A percentile compares a stretch with the other conserved stretches of the same genome.
Evolutionary conservation across 345 rosid species (phyloP).

Genomic region (Hypericum androsaemum): DNA sequence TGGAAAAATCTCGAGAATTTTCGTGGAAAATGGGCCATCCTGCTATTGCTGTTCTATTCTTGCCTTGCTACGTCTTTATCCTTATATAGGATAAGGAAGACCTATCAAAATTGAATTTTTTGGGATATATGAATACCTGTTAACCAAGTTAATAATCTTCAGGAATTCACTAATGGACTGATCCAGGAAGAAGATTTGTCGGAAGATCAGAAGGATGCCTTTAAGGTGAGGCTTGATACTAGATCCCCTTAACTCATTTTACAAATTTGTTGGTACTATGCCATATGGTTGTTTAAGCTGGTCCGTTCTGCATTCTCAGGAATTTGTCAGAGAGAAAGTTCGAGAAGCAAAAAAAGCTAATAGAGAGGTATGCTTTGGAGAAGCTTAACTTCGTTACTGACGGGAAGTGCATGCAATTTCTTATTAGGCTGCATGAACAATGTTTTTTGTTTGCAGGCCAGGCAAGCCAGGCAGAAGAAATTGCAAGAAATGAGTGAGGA

Average conservation of each 20-base stretch:
- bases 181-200: slow-evolving; percentile 53
- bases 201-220: slow-evolving; percentile 74
- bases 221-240: slow-evolving; percentile 38
- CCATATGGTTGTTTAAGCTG: background rate
- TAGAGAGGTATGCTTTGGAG: slow-evolving; percentile 43
- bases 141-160: slow-evolving; percentile 8
- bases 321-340: slow-evolving; percentile 66
- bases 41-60: too few species aligned
- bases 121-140: too few species aligned
- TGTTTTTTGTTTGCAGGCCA: slow-evolving; percentile 43
- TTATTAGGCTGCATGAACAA: background rate
- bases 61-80: too few species aligned
- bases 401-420: background rate
- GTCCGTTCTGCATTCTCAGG: slow-evolving; percentile 31
- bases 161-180: slow-evolving; percentile 66
- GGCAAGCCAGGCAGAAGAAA: slow-evolving; percentile 71
- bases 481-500: slow-evolving; percentile 80
- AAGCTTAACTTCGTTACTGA: background rate
- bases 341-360: slow-evolving; percentile 83
- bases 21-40: too few species aligned
- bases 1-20: too few species aligned
- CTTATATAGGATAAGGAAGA: too few species aligned
- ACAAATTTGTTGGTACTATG: background rate
- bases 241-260: slow-evolving; percentile 7
- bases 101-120: too few species aligned